phyloP scores from a whole-genome alignment of 2,329 filamentous ascomycete species.

The Blastomyces emzantsi region DNA sequence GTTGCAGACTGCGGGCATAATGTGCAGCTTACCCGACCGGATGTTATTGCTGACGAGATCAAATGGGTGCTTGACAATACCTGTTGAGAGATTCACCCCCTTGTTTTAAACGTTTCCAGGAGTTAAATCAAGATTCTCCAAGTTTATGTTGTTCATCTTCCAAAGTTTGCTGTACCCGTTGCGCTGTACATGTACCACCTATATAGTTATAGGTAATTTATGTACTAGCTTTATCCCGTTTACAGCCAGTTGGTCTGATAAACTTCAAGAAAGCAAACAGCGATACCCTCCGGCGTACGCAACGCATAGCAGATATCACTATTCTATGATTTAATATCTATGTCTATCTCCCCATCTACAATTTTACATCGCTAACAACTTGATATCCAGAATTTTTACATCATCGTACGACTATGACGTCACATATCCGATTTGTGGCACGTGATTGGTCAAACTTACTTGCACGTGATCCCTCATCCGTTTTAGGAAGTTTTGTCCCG shows the following conservation, averaged over 20 bases:
- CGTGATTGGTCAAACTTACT: background rate
- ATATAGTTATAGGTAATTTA: background rate
- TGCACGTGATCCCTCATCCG: background rate
- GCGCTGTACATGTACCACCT: too few relatives aligned
- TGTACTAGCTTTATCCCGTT: background rate
- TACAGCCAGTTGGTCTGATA: background rate
- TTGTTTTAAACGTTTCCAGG: background rate
- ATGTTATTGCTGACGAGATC: constrained; percentile 30
- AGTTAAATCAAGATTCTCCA: background rate
- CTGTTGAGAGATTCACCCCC: background rate
- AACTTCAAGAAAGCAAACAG: background rate
- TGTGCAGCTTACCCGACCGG: constrained; percentile 30
- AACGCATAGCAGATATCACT: background rate
- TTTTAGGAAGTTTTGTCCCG: background rate
- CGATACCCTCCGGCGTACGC: background rate
- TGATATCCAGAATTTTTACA: background rate
- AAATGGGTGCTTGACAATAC: constrained; percentile 25
- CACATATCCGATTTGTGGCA: background rate
- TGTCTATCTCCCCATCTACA: too few relatives aligned
- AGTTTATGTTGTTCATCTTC: background rate
- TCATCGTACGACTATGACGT: background rate
- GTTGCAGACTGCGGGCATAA: constrained; percentile 32
- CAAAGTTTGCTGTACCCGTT: background rate
- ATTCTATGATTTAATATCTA: too few relatives aligned
- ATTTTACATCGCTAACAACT: too few relatives aligned